Percentiles rank a stretch among this genome's conserved stretches.
Evolutionary conservation across 306 rosid species (phyloP).

Genomic region (Rosa chinensis): DNA sequence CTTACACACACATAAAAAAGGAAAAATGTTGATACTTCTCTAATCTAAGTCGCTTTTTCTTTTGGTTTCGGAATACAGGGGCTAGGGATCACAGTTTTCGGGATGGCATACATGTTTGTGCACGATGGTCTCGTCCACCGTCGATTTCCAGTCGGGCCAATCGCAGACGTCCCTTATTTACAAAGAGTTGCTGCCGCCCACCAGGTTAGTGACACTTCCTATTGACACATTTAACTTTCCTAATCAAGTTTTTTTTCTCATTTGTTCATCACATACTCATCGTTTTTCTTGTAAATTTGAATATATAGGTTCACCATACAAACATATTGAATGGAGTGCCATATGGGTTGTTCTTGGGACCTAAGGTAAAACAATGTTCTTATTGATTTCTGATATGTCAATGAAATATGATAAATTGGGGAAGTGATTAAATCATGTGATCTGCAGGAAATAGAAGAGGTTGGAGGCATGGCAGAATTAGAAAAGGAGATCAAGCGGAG

Average conservation of each 20-base stretch:
- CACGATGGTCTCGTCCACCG: constrained; percentile 93
- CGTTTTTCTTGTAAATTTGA: neutral
- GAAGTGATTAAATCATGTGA: neutral
- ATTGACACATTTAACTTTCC: neutral
- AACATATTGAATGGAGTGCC: constrained; percentile 75
- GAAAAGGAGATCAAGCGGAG: constrained; percentile 61
- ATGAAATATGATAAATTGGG: neutral
- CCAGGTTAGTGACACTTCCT: constrained; percentile 36
- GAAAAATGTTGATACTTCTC: neutral
- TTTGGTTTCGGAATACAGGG: constrained; percentile 42
- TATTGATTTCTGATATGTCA: neutral
- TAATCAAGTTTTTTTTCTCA: neutral
- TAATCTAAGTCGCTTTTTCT: neutral
- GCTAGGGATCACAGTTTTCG: constrained; percentile 81
- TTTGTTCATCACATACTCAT: no score
- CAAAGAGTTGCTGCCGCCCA: constrained; percentile 88
- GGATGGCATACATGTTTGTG: constrained; percentile 94
- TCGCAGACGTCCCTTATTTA: constrained; percentile 81
- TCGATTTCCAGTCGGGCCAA: constrained; percentile 91
- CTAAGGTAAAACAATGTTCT: constrained; percentile 42
- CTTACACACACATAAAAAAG: neutral
- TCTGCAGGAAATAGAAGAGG: constrained; percentile 75
- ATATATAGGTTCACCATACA: constrained; percentile 66
- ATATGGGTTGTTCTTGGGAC: constrained; percentile 90
- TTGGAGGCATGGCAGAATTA: constrained; percentile 66